Evolutionary conservation across 1,284 basidiomycete species (phyloP).

Genomic region (Tranzscheliella williamsii): DNA sequence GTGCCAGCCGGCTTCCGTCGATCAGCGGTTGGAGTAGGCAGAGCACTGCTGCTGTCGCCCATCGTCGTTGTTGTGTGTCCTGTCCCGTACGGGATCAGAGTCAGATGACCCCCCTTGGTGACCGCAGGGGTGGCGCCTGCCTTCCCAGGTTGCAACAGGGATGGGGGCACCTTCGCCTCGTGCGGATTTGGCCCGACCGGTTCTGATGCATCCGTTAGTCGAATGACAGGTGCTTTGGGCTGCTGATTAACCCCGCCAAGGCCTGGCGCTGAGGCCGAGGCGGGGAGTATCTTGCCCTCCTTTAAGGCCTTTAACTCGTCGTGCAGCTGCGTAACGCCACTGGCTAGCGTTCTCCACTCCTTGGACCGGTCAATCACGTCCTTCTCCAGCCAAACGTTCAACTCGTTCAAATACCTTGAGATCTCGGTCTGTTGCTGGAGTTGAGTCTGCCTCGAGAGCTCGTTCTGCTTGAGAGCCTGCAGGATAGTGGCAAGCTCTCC

Average conservation of each 20-base stretch:
- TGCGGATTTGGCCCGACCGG: slow-evolving; percentile 1
- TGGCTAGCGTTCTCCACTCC: slow-evolving; percentile 45
- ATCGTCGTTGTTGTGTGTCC: slow-evolving; percentile 1
- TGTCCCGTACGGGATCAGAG: slow-evolving; percentile 1
- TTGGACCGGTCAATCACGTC: slow-evolving; percentile 50
- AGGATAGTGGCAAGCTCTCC: slow-evolving; percentile 38
- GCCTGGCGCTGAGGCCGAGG: neutral
- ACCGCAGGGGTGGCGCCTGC: slow-evolving; percentile 13
- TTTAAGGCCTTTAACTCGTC: slow-evolving; percentile 46
- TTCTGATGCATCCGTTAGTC: neutral
- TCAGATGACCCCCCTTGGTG: slow-evolving; percentile 6
- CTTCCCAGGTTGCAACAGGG: slow-evolving; percentile 3
- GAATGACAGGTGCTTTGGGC: neutral
- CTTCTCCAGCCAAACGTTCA: slow-evolving; percentile 50
- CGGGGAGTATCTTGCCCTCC: slow-evolving; percentile 5
- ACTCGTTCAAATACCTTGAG: slow-evolving; percentile 53
- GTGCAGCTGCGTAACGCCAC: slow-evolving; percentile 45
- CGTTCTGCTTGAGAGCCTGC: slow-evolving; percentile 43
- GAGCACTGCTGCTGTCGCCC: slow-evolving; percentile 5
- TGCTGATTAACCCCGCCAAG: neutral
- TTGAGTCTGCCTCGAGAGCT: slow-evolving; percentile 42
- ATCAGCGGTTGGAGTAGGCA: neutral
- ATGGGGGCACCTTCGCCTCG: slow-evolving; percentile 2
- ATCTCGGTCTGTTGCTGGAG: slow-evolving; percentile 49
- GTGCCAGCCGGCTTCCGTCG: slow-evolving; percentile 4